These are phyloP conservation scores for Naematelia encephala DNA, from an alignment of 768 basidiomycete genomes.

Conservation along the genomic window DNA sequence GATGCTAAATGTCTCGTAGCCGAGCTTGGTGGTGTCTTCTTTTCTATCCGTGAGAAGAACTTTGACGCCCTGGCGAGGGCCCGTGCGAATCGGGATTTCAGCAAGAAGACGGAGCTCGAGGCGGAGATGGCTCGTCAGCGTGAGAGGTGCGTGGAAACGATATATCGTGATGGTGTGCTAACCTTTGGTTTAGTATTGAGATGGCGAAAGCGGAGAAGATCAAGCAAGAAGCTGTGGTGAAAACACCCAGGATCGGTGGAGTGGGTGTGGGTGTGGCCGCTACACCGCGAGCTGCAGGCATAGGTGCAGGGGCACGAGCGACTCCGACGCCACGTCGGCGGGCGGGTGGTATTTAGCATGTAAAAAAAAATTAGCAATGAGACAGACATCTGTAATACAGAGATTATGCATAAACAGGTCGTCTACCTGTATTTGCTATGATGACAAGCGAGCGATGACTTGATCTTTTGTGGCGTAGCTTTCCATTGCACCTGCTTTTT, in stretches of 20 bases:
- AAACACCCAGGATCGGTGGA: constrained; percentile 46
- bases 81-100: constrained; percentile 81
- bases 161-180: not conserved
- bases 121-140: constrained; percentile 72
- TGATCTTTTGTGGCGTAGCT: constrained; percentile 18
- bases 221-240: constrained; percentile 28
- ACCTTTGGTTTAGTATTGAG: constrained; percentile 35
- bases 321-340: constrained; percentile 45
- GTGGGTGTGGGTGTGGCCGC: constrained; percentile 24
- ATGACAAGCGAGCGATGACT: constrained; percentile 5
- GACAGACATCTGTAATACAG: too few species aligned
- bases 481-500: constrained; percentile 47
- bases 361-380: too few species aligned
- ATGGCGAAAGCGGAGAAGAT: constrained; percentile 44
- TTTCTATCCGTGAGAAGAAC: constrained; percentile 95
- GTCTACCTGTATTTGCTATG: not conserved
- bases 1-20: constrained; percentile 55
- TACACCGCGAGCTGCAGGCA: constrained; percentile 48
- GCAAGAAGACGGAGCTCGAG: constrained; percentile 84
- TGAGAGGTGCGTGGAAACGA: constrained; percentile 34
- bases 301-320: constrained; percentile 45
- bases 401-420: too few species aligned
- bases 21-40: constrained; percentile 92
- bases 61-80: constrained; percentile 76
- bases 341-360: constrained; percentile 42